Evolutionary conservation across 2,329 filamentous ascomycete genomes (phyloP), one percentile per base, ranked within the genome.

Genomic region (Ilyonectria mors-panacis): DNA sequence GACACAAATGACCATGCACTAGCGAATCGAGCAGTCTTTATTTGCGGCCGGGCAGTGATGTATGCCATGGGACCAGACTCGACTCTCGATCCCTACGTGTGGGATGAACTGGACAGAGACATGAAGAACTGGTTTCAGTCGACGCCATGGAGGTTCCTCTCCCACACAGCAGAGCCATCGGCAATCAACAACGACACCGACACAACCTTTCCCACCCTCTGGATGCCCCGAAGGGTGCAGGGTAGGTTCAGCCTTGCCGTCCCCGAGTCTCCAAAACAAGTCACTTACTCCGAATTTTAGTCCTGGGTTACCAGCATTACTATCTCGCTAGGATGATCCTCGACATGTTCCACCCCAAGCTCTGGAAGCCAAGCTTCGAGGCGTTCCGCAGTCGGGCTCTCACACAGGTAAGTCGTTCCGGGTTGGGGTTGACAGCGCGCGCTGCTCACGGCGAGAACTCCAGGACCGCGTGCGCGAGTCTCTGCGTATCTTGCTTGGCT

Each of bases 261-360:
- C 47, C 23, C 19, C 15, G 4, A 39, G 8, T 28, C 26, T 50
- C 12, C 15, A 17, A 50, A 30, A 50, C 26, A 50, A 26, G 30
- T 30, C 2, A 63, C 72, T 21, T 66, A 73, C 65, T 61, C 70
- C 15, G 39, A 39, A 4, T 48, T 54, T 39, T 28, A 76, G 80
- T 80, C 1, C 78, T 80, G 2, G 83, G 79, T 0, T 73, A 82
- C 50, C 81, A 83, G 60, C 80, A 84, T 65, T 82, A 81, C 53
- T 78, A 82, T 57, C 76, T 84, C 12, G 74, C 81, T 0, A 73
- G 77, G 12, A 83, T 85, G 30, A 70, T 85, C 7, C 77, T 78
- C 1, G 76, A 75, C 2, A 80, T 82, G 6, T 81, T 84, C 50
- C 78, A 84, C 45, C 82, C 83, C 0, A 67, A 71, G 4, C 51